Evolutionary conservation across 1,139 yeast genomes (phyloP), one percentile per base, ranked within the genome.

Genomic region (Nadsonia starkeyi-henricii): DNA sequence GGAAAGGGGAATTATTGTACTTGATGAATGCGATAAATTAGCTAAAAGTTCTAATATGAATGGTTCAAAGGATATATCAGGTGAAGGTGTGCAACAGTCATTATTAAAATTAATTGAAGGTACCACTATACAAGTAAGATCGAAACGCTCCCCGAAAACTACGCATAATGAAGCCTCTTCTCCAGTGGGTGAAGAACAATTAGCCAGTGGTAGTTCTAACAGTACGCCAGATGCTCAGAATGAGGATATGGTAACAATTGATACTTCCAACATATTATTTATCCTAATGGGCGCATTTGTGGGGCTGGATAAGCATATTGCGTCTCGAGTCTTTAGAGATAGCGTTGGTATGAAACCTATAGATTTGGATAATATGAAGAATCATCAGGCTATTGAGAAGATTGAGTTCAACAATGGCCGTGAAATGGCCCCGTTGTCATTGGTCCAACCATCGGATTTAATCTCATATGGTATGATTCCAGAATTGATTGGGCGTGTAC

Each of bases 11-110:
- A 74, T 75, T 41, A 68, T 75, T 47, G 78, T 75, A 2, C 58
- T 75, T 3, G 80, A 75, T 59, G 80, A 75, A 55, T 64, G 74
- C 23, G 79, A 75, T 55, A 75, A 75, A 51, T 56, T 75, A 15
- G 71, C 79, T 0, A 72, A 73, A 52, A 73, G 74, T 5, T 60
- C 68, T 1, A 62, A 65, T 21, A 61, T 63, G 43, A 65, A 65
- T 43, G 76, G 77, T 2, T 67, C 74, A 0, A 71, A 74, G 51
- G 80, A 75, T 58, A 76, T 75, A 7, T 66, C 78, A 0, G 80
- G 80, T 12, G 79, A 75, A 59, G 79, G 79, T 45, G 79, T 75
- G 13, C 80, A 75, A 53, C 79, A 75, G 54, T 73, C 78, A 0
- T 56, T 75, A 18, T 57, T 75, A 51, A 75, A 75, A 54, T 63